phyloP scores from a whole-genome alignment of 2,329 filamentous ascomycete species.

The Plectosphaerella cucumerina region DNA sequence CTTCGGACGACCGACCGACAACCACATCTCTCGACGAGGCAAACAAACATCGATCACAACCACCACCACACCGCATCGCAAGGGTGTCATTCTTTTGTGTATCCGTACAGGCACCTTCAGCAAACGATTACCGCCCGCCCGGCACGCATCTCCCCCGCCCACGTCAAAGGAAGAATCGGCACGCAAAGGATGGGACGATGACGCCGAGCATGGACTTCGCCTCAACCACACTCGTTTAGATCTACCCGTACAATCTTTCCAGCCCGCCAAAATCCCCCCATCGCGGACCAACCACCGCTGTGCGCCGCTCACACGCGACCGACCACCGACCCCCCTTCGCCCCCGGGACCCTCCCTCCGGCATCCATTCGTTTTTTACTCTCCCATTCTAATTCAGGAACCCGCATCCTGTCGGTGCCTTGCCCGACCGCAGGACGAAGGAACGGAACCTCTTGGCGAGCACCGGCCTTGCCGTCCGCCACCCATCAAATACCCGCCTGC shows the following conservation, averaged over 20 bases:
- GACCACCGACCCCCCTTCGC: too few relatives aligned
- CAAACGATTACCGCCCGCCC: neutral
- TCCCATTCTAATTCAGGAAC: conserved; percentile 5
- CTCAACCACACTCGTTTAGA: conserved; percentile 8
- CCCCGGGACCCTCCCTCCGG: conserved; percentile 4
- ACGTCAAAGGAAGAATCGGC: neutral
- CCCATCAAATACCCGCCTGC: too few relatives aligned
- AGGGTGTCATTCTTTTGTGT: neutral
- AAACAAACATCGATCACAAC: neutral
- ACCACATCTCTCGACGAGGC: neutral
- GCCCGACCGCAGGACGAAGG: neutral
- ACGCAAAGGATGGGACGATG: conserved; percentile 1
- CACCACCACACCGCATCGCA: neutral
- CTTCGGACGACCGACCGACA: neutral
- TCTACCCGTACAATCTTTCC: neutral
- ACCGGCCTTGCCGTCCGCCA: conserved; percentile 26
- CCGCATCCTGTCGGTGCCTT: neutral
- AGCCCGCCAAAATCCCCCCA: neutral
- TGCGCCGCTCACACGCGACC: neutral
- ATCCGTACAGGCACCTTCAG: too few relatives aligned
- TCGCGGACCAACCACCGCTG: neutral
- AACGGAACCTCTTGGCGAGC: conserved; percentile 4
- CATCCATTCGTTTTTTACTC: neutral
- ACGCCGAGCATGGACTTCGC: conserved; percentile 12
- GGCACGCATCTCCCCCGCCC: neutral